Percentiles rank a stretch among this genome's conserved stretches.
Conservation (phyloP, 140 eudicot genomes). For the Cichorium intybus region DNA sequence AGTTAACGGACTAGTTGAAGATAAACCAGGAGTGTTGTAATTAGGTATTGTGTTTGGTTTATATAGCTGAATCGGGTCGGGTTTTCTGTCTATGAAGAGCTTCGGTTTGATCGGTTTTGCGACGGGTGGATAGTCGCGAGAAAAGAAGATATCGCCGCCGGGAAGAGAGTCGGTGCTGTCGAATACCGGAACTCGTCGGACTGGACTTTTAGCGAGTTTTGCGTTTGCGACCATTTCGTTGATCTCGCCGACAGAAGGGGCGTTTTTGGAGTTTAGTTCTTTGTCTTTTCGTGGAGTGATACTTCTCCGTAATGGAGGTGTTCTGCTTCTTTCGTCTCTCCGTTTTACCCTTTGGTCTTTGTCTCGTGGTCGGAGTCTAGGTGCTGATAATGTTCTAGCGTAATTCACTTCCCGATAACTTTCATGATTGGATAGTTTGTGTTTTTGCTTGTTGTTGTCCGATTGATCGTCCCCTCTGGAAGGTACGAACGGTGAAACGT, state of each 20-base stretch:
- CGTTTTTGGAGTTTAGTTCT: conserved; percentile 28
- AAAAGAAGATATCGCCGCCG: conserved; percentile 72
- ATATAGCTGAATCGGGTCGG: conserved; percentile 25
- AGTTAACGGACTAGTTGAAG: conserved; percentile 38
- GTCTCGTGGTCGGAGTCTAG: conserved; percentile 50
- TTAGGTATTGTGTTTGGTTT: conserved; percentile 28
- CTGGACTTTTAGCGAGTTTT: conserved; percentile 41
- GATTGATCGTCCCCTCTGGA: conserved; percentile 1
- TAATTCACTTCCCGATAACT: conserved; percentile 31
- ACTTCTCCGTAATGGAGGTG: conserved; percentile 37
- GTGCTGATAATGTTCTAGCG: conserved; percentile 64
- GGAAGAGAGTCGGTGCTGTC: conserved; percentile 69
- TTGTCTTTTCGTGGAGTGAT: conserved; percentile 31
- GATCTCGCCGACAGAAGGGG: conserved; percentile 63
- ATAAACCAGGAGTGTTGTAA: conserved; percentile 13
- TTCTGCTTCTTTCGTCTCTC: conserved; percentile 33
- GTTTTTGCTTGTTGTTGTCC: conserved; percentile 21
- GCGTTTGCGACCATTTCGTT: conserved; percentile 72
- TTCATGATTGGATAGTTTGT: conserved; percentile 15
- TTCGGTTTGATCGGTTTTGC: conserved; percentile 37
- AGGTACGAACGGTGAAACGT: conserved; percentile 41
- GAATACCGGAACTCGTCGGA: conserved; percentile 12
- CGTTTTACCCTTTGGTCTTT: conserved; percentile 33
- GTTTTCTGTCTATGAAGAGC: conserved; percentile 15
- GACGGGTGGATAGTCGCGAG: conserved; percentile 36